Evolutionary conservation across 208 protist genomes (phyloP), one percentile per base, ranked within the genome.

Genomic region (Angomonas ambiguus): DNA sequence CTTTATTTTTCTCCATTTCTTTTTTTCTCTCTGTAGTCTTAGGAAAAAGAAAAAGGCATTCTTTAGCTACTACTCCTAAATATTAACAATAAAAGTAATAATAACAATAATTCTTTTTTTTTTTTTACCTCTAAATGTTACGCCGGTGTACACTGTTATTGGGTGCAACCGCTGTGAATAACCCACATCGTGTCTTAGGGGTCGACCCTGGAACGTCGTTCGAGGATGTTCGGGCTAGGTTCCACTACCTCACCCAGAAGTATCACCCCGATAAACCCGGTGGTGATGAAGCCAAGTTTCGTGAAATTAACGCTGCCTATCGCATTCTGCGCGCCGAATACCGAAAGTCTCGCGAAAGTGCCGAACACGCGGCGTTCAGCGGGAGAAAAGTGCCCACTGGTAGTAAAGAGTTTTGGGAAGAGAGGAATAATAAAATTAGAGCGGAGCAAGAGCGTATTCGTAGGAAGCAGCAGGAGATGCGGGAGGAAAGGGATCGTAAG

Each of bases 301-400:
- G 79, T 16, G 86, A 92, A 56, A 88, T 92, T 58, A 89, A 85
- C 57, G 72, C 71, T 18, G 86, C 86, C 13, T 92, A 92, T 53
- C 76, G 80, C 11, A 11, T 77, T 18, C 51, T 92, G 22, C 82
- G 82, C 5, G 73, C 80, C 2, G 49, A 77, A 27, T 74, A 87
- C 25, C 70, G 82, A n/a, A 65, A 55, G 28, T 2, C 30, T 1
- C n/a, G 30, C 10, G 57, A 53, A 1, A 41, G 16, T 1, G 24
- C 51, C 0, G 62, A 27, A 1, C 18, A 33, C 13, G 71, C 48
- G n/a, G 53, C 18, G 25, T n/a, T 38, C 45, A 6, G 28, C 53
- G 18, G 8, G 10, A 33, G 28, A n/a, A 1, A n/a, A 33, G 30
- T 22, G 67, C 34, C 58, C 68, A 25, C 6, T 31, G 69, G 56